A percentile compares a stretch with the other conserved stretches of the same genome.
Evolutionary conservation across 148 eudicot genomes (phyloP).

Genomic region (Bassia scoparia): DNA sequence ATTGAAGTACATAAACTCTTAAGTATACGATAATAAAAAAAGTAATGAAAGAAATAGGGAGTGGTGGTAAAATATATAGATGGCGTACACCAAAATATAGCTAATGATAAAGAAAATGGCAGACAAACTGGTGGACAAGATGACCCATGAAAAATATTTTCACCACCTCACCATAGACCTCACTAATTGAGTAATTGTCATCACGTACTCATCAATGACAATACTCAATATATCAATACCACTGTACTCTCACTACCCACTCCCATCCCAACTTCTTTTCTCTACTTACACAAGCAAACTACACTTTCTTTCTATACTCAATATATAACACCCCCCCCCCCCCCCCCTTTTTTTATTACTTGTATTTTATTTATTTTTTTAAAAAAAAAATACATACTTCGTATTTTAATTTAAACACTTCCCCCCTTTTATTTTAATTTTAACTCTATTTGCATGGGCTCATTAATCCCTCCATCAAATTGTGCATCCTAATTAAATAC

Average conservation of each 20-base stretch:
- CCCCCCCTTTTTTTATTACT: neutral
- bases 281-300: conserved; percentile 26
- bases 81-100: neutral
- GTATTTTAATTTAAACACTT: no score
- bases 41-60: no score
- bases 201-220: no score
- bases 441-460: no score
- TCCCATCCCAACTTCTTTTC: neutral
- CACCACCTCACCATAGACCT: neutral
- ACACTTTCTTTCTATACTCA: neutral
- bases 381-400: no score
- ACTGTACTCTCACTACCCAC: neutral
- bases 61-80: neutral
- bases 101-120: conserved; percentile 8
- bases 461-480: neutral
- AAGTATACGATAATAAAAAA: neutral
- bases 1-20: neutral
- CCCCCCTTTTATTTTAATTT: no score
- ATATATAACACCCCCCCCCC: no score
- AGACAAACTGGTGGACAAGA: conserved; percentile 21
- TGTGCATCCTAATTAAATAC: neutral
- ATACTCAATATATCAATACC: neutral
- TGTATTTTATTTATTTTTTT: neutral
- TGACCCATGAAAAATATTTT: conserved; percentile 27
- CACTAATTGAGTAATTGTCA: no score